Base-by-base conservation (phyloP, 2,329 filamentous ascomycete species). In the Ascochyta rabiei region DNA sequence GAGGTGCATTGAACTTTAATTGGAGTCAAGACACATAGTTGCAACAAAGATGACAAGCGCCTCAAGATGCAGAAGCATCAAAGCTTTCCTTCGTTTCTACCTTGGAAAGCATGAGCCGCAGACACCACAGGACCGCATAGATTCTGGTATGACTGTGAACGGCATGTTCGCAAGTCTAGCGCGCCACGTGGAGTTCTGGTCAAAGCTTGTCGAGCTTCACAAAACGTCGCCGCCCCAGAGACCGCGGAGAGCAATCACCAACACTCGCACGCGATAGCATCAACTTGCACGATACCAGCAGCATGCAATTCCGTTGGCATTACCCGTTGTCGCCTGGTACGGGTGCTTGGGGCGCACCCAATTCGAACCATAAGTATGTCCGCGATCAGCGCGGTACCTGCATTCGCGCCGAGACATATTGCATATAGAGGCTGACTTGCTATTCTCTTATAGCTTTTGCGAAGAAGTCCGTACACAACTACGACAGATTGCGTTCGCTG, bases 341-440 rank as follows among this genome's bases (percentile, higher is more conserved):
- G 9, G 70, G 69, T 16, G 64, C 50, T 12, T 73, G 64, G 63
- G 70, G 69, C 15, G 56, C 60, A 6, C 61, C 61, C 16, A 71
- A 62, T 35, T 72, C 70, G 28, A 73, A 73, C 47, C 67, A 70
- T 53, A 73, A 72, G 69, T 72, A 49, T 66, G 69, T 68, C 23
- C 31, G 18, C 49, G 16, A 53, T 35, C 35, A 12, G 40, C 42
- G 21, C 15, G 41, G 54, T 53, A 42, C 49, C 54, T 53, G 48
- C 43, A 55, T 48, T 23, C 35, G 39, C 38, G 54, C 43, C 40
- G 48, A 45, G 35, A 48, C 30, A 38, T 26, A 31, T 35, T 26
- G 41, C 34, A n/a, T 35, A n/a, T 12, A 18, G 4, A 26, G 41
- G 37, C 41, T 45, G 18, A 46, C 12, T 57, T 23, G 44, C 62